Evolutionary conservation across 2,329 filamentous ascomycete species (phyloP).

Genomic region (Cryphonectria nitschkei): DNA sequence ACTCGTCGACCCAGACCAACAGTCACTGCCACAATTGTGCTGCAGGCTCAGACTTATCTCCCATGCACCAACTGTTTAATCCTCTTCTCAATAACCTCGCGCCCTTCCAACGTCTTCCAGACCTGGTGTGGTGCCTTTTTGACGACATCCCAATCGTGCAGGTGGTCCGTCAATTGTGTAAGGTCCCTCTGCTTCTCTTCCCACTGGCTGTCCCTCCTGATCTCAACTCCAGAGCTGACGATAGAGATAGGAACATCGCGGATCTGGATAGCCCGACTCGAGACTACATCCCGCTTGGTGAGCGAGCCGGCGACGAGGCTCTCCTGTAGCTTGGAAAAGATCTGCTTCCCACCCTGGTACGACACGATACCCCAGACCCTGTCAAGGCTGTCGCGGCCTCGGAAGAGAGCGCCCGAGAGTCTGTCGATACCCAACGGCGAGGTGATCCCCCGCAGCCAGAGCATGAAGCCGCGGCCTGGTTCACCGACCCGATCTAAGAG

Average conservation of each 20-base stretch:
- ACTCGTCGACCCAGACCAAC: background rate
- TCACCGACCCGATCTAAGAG: constrained; percentile 70
- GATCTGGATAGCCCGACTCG: constrained; percentile 78
- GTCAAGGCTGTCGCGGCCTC: constrained; percentile 78
- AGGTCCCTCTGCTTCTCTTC: constrained; percentile 83
- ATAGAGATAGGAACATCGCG: constrained; percentile 76
- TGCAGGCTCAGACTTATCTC: constrained; percentile 17
- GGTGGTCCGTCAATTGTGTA: constrained; percentile 75
- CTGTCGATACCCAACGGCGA: constrained; percentile 86
- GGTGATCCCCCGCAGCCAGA: constrained; percentile 85
- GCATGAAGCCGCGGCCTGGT: constrained; percentile 74
- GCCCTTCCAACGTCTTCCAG: constrained; percentile 76
- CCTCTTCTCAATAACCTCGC: constrained; percentile 76
- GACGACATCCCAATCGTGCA: constrained; percentile 85
- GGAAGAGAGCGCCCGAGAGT: constrained; percentile 78
- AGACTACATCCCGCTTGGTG: constrained; percentile 79
- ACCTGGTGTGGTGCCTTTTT: constrained; percentile 83
- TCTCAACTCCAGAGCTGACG: constrained; percentile 77
- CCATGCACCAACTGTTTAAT: constrained; percentile 66
- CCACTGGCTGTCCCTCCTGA: constrained; percentile 73
- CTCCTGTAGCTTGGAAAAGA: constrained; percentile 93
- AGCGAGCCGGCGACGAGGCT: constrained; percentile 84
- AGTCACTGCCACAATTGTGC: background rate
- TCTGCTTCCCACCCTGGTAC: constrained; percentile 78
- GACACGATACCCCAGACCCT: constrained; percentile 81